Evolutionary conservation across 805 yeast species (phyloP), one percentile per base, ranked within the genome.

Genomic region (Saccharomycopsis vini): DNA sequence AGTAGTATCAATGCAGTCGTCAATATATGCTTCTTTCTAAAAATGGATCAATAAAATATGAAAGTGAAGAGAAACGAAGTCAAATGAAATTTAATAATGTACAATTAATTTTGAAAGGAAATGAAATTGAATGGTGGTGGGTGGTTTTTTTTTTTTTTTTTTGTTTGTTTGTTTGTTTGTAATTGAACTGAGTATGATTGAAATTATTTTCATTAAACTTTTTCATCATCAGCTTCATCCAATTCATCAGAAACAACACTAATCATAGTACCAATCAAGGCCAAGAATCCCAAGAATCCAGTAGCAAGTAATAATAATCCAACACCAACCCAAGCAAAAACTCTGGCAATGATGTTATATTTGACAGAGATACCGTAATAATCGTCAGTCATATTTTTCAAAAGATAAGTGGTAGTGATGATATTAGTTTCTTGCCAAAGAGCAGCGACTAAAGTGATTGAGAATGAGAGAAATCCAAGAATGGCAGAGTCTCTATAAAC

Each of bases 371-470:
- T 35, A 9, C 40, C 46, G 18, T 46, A 49, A 20, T 49, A 49
- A 20, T 44, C 41, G 33, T 49, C 50, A 12, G 38, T 46, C 36
- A 46, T 41, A 16, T 31, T 33, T 13, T 42, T 34, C 23, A 49
- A 19, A 21, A 49, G 19, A n/a, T 46, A 45, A 12, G 43, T 44
- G 15, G 50, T 48, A 19, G 52, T 49, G 15, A 46, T 9, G 24
- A 49, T 39, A 29, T 49, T 49, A 10, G 52, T 49, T 34, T 49
- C 52, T 38, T 49, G 52, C 52, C 52, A 49, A 10, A 49, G 45
- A 12, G 52, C 52, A 20, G 52, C 52, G 3, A 49, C 50, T 28
- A 49, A 43, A 9, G 50, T 40, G 20, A 44, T 43, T 5, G 52
- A 47, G 44, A 49, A 49, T 4, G 46, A 48, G n/a, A 49, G 32